Percentiles rank a stretch among this genome's conserved stretches.
phyloP scores from a whole-genome alignment of 164 flowering plant species.

The Hamamelis virginiana region DNA sequence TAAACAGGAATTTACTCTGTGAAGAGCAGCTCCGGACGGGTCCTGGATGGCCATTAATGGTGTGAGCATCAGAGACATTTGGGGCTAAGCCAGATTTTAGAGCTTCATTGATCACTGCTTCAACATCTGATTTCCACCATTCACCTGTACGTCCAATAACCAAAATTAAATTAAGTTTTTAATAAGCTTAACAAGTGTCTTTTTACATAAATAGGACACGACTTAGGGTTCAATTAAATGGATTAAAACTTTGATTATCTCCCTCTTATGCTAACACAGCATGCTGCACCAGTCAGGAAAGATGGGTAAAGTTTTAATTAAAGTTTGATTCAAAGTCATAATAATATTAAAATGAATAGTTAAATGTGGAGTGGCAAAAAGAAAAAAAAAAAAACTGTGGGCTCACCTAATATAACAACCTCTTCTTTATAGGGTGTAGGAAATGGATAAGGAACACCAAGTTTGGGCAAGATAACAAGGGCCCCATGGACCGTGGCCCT shows the following conservation, averaged over 20 bases:
- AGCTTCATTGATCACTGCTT: slow-evolving; percentile 71
- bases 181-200: no score
- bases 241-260: no score
- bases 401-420: slow-evolving; percentile 54
- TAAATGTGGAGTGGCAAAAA: no score
- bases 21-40: slow-evolving; percentile 47
- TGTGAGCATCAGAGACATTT: slow-evolving; percentile 84
- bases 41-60: slow-evolving; percentile 82
- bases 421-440: slow-evolving; percentile 70
- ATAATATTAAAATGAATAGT: no score
- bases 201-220: not conserved
- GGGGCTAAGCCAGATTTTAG: slow-evolving; percentile 62
- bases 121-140: slow-evolving; percentile 89
- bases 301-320: no score
- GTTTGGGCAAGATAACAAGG: slow-evolving; percentile 74
- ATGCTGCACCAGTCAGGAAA: no score
- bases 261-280: no score
- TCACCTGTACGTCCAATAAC: slow-evolving; percentile 39
- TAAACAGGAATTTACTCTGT: slow-evolving; percentile 22
- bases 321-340: no score
- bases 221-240: no score
- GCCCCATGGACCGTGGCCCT: slow-evolving; percentile 80
- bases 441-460: slow-evolving; percentile 72
- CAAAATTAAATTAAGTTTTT: not conserved
- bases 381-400: not conserved